Conservation (phyloP, 306 rosid genomes). For the Prunus mume region DNA sequence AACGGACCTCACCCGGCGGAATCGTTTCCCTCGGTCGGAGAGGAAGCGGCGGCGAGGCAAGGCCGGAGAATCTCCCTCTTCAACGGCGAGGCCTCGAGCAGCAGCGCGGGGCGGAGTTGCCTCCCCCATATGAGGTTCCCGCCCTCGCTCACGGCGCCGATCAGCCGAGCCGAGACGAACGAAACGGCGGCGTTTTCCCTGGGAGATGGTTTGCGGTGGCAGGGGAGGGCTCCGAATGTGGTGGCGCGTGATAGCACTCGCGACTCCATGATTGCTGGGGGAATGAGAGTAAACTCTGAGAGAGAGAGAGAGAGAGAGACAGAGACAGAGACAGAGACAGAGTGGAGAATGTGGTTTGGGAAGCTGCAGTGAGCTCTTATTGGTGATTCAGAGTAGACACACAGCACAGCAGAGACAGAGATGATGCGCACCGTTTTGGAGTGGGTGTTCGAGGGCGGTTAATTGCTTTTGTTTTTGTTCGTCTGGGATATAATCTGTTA, state of each 20-base stretch:
- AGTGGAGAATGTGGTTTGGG: slow-evolving; percentile 5
- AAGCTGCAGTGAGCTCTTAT: slow-evolving; percentile 19
- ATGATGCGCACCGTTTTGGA: neutral
- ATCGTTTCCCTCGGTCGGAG: slow-evolving; percentile 77
- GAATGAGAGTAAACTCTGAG: neutral
- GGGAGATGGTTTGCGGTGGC: slow-evolving; percentile 40
- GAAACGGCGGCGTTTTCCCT: slow-evolving; percentile 37
- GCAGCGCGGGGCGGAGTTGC: slow-evolving; percentile 79
- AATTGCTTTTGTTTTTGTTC: neutral
- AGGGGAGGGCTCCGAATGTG: slow-evolving; percentile 42
- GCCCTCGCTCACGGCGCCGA: slow-evolving; percentile 64
- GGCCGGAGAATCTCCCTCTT: slow-evolving; percentile 51
- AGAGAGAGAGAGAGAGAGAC: neutral
- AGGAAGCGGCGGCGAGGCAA: slow-evolving; percentile 65
- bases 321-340: neutral
- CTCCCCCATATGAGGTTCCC: slow-evolving; percentile 86
- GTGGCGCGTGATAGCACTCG: slow-evolving; percentile 88
- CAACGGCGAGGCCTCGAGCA: slow-evolving; percentile 43
- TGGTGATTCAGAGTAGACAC: neutral
- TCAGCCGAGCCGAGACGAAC: slow-evolving; percentile 38
- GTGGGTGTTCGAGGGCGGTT: neutral
- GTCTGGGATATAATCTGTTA: neutral
- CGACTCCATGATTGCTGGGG: slow-evolving; percentile 62
- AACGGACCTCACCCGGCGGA: slow-evolving; percentile 99
- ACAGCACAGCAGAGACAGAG: neutral